Evolutionary conservation across 257 asterid species (phyloP), one percentile per base, ranked within the genome.

Genomic region (Striga asiatica): DNA sequence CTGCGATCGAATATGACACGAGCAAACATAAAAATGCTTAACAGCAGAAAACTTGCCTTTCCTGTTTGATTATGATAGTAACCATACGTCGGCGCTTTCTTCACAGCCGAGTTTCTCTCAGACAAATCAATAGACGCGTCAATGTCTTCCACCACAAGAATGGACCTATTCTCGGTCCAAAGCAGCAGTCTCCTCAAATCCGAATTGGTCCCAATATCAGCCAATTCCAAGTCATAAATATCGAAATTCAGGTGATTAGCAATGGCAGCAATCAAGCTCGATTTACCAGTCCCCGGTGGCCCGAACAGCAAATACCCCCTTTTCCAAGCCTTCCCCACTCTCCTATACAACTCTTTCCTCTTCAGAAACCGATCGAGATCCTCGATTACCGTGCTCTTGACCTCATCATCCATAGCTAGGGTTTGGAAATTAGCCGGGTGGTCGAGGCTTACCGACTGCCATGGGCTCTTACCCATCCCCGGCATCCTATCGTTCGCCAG

Each of bases 271-370:
- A 87, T 81, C 83, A 87, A 58, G 59, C 89, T 87, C 1, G 96
- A 87, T 61, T 83, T 87, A 25, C 93, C 94, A 0, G 94, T 83
- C 50, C 96, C 96, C 1, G 96, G 96, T n/a, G 93, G 94, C 1
- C 94, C 95, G 52, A 52, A 83, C 65, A 81, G 12, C 68, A 86
- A 54, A 39, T 86, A 86, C 12, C 96, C 96, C 37, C 94, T 61
- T 56, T 86, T 86, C 95, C 96, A 86, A 0, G 96, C 83, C 58
- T 75, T 83, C 0, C 96, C 96, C 0, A 79, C 81, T 24, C 56
- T 74, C 66, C 69, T 70, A 4, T 83, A 83, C 12, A 71, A 56
- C 0, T 86, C 88, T 42, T 51, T 86, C 78, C 95, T 74, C 62
- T 23, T 41, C 46, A 74, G 38, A 24, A 86, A 86, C 53, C 50